phyloP scores from a whole-genome alignment of 139 green algal genomes.

The Pseudopediastrum boryanum region DNA sequence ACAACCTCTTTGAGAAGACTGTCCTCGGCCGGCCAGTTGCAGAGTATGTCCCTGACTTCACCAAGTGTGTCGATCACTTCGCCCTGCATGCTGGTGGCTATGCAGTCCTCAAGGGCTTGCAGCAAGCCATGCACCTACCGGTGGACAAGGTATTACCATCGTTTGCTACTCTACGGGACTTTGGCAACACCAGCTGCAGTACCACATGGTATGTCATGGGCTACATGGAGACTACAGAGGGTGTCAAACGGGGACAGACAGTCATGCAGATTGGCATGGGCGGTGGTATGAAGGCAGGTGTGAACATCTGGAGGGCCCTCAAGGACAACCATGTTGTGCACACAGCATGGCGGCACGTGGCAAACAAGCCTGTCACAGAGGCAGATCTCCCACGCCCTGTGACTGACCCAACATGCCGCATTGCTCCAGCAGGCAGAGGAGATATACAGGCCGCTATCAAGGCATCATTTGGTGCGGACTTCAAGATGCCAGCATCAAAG shows the following conservation, averaged over 20 bases:
- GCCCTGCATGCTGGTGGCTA: constrained; percentile 43
- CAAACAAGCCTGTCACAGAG: constrained; percentile 21
- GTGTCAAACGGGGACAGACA: constrained; percentile 30
- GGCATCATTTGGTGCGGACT: neutral
- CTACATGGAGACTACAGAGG: constrained; percentile 41
- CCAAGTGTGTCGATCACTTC: constrained; percentile 43
- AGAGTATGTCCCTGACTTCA: constrained; percentile 44
- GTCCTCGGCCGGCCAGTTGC: constrained; percentile 24
- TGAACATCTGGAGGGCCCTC: constrained; percentile 40
- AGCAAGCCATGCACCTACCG: constrained; percentile 37
- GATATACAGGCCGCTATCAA: neutral
- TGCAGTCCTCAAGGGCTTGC: constrained; percentile 41
- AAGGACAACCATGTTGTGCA: constrained; percentile 14
- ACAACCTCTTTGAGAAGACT: constrained; percentile 37
- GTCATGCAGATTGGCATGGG: constrained; percentile 49
- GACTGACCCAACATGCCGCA: constrained; percentile 9
- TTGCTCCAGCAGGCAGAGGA: neutral
- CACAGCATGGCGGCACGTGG: constrained; percentile 32
- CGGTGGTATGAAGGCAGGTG: constrained; percentile 44
- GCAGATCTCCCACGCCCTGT: constrained; percentile 38
- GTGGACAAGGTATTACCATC: constrained; percentile 30
- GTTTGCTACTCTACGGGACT: constrained; percentile 42
- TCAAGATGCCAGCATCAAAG: too few species aligned
- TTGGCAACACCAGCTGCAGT: constrained; percentile 51
- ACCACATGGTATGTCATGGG: constrained; percentile 48